These are phyloP conservation scores for Leccinum subgranulosum DNA, from an alignment of 768 basidiomycete species.

Conservation along the genomic window DNA sequence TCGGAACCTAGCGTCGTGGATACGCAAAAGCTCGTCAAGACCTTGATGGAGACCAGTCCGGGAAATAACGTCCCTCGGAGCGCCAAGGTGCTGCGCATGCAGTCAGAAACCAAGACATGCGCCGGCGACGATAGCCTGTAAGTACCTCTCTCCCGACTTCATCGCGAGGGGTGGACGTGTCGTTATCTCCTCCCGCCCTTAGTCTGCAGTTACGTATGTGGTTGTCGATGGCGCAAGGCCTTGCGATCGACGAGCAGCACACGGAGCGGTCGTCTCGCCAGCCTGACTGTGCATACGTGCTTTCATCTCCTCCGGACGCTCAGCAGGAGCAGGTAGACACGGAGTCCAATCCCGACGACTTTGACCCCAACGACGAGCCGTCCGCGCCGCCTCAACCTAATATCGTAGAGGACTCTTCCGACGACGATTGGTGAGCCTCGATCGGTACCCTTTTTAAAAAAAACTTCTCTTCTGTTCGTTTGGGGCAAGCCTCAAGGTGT, in stretches of 20 bases:
- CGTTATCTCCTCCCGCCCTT: not conserved
- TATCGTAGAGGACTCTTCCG: slow-evolving; percentile 22
- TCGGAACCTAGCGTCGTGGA: slow-evolving; percentile 41
- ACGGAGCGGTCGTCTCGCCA: slow-evolving; percentile 12
- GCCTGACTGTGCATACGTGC: slow-evolving; percentile 10
- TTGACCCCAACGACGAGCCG: slow-evolving; percentile 11
- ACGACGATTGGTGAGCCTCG: slow-evolving; percentile 26
- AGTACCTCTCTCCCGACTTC: slow-evolving; percentile 13
- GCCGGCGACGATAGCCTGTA: slow-evolving; percentile 54
- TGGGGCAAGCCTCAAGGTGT: not conserved
- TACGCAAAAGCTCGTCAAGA: slow-evolving; percentile 34
- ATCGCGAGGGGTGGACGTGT: not conserved
- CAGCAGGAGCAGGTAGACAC: not conserved
- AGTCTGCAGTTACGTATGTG: slow-evolving; percentile 45
- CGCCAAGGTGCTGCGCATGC: slow-evolving; percentile 33
- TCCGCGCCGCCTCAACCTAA: slow-evolving; percentile 7
- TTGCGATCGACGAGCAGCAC: slow-evolving; percentile 46
- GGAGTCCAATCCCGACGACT: slow-evolving; percentile 12
- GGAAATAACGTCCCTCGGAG: slow-evolving; percentile 28
- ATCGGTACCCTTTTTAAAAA: not conserved
- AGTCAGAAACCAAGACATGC: slow-evolving; percentile 37
- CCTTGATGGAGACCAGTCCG: slow-evolving; percentile 36
- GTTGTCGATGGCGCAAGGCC: slow-evolving; percentile 44
- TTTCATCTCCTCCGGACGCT: slow-evolving; percentile 9
- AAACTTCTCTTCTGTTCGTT: not conserved